Evolutionary conservation across 139 green algal species (phyloP).

Genomic region (Tetraselmis chui): DNA sequence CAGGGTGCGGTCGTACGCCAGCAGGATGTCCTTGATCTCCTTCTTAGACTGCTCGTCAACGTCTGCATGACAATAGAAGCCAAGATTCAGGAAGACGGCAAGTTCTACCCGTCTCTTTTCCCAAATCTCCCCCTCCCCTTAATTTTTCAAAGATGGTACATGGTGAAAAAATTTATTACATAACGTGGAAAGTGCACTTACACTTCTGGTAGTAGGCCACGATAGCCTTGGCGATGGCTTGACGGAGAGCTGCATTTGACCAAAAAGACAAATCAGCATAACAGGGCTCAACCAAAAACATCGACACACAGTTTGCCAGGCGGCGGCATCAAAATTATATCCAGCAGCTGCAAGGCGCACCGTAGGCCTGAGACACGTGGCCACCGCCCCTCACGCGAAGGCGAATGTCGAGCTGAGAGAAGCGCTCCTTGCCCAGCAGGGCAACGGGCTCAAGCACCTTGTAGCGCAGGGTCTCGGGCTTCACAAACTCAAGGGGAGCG

Average conservation of each 20-base stretch:
- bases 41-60: constrained; percentile 97
- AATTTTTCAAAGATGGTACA: too few species aligned
- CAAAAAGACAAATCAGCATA: too few species aligned
- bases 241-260: constrained; percentile 85
- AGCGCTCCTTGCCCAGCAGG: constrained; percentile 86
- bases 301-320: too few species aligned
- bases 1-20: constrained; percentile 94
- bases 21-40: constrained; percentile 94
- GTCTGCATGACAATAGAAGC: too few species aligned
- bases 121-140: too few species aligned
- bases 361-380: constrained; percentile 91
- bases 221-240: constrained; percentile 96
- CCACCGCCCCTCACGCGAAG: constrained; percentile 94
- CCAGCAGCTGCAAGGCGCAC: constrained; percentile 32
- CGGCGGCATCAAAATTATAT: too few species aligned
- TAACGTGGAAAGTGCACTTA: too few species aligned
- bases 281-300: too few species aligned
- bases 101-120: too few species aligned
- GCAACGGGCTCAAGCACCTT: constrained; percentile 96
- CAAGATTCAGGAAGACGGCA: too few species aligned
- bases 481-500: constrained; percentile 86
- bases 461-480: constrained; percentile 87
- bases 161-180: too few species aligned
- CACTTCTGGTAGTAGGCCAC: constrained; percentile 99
- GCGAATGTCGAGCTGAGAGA: constrained; percentile 92